Conservation (phyloP, 2,329 filamentous ascomycete genomes). For the Botryotinia globosa region DNA sequence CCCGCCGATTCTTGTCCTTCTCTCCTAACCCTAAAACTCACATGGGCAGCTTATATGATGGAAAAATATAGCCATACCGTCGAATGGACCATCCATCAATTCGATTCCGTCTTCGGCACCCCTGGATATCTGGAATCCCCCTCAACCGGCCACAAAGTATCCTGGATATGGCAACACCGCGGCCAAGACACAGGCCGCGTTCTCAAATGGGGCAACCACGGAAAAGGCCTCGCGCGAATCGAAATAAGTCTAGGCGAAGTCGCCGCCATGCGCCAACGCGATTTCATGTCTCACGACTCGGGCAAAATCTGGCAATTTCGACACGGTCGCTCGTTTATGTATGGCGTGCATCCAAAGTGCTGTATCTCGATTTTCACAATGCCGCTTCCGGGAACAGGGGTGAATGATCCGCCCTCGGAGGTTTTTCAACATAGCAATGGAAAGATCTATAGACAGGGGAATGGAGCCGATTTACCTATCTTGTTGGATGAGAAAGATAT, state of each 20-base stretch:
- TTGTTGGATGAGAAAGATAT: not conserved
- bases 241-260: not conserved
- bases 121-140: not conserved
- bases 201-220: not conserved
- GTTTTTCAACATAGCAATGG: not conserved
- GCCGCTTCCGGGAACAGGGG: no score
- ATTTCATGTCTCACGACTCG: not conserved
- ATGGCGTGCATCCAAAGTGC: not conserved
- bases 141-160: not conserved
- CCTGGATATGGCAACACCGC: not conserved
- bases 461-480: not conserved
- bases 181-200: not conserved
- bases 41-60: not conserved
- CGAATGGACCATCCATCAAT: not conserved
- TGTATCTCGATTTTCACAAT: not conserved
- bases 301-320: not conserved
- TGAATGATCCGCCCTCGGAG: fast-evolving
- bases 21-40: not conserved
- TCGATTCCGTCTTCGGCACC: not conserved
- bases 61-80: not conserved
- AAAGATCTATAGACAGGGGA: no score
- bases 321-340: not conserved
- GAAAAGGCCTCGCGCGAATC: not conserved
- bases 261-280: not conserved
- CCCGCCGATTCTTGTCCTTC: not conserved